These are phyloP conservation scores for Saccharomyces pastorianus DNA, from an alignment of 1,139 yeast genomes.

Conservation along the genomic window DNA sequence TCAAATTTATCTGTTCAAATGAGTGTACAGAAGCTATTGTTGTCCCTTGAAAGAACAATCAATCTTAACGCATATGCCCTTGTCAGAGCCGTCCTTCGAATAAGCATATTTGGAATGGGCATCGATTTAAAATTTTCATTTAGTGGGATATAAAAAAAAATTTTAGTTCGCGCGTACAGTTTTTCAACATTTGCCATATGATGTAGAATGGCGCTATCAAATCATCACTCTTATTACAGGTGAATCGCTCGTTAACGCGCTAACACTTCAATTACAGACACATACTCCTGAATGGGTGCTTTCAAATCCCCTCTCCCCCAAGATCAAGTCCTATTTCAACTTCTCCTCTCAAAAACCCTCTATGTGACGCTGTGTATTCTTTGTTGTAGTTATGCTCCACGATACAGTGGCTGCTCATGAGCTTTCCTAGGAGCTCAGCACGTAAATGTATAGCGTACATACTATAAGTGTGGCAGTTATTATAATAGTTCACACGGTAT, in stretches of 20 bases:
- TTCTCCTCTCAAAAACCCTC: neutral
- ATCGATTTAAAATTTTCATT: constrained; percentile 1
- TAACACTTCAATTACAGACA: no score
- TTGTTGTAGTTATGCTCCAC: no score
- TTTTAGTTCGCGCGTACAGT: neutral
- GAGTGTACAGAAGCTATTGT: constrained; percentile 26
- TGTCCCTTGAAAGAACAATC: no score
- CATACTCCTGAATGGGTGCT: neutral
- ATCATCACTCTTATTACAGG: neutral
- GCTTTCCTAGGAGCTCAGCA: neutral
- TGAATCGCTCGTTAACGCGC: neutral
- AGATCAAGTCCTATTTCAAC: neutral
- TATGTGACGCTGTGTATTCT: no score
- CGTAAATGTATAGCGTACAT: neutral
- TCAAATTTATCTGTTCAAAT: constrained; percentile 25
- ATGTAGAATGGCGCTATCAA: neutral
- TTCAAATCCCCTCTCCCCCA: neutral
- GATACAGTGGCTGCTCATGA: neutral
- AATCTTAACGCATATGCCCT: neutral
- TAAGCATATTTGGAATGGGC: neutral
- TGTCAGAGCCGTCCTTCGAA: neutral
- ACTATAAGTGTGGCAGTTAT: neutral
- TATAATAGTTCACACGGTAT: neutral
- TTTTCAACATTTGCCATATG: neutral
- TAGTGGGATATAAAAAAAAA: neutral